Evolutionary conservation across 768 basidiomycete species (phyloP), one percentile per base, ranked within the genome.

Genomic region (Pisolithus albus): DNA sequence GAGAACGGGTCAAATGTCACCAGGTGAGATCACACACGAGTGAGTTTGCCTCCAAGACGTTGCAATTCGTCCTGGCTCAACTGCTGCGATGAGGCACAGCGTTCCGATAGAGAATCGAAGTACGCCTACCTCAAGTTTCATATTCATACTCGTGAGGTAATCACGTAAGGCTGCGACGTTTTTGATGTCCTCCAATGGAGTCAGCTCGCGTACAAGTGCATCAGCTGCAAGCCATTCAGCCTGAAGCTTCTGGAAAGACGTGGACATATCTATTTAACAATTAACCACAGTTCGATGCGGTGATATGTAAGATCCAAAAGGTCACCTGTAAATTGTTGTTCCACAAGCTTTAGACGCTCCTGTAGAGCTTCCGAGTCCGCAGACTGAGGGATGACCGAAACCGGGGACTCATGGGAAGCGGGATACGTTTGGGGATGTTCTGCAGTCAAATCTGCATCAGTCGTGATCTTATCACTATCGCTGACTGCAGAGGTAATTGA

Each of bases 51-150:
- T 50, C 77, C 83, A 28, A 96, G 69, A 40, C 85, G 78, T 56
- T 81, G 83, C 57, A 92, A 79, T 60, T 96, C 92, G n/a, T 82
- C 82, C 59, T 86, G 81, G 37, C 80, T 76, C 47, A 82, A 74
- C 86, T 91, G 52, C 21, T 47, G 34, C 19, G 8, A 46, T 50
- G 30, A 50, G 49, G 40, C 48, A 5, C 11, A 26, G 28, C 10
- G 37, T 26, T 30, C 13, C 37, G 7, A 46, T 39, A 18, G 37
- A 23, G 45, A 28, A 19, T 13, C 32, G 23, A 23, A 18, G 48
- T 15, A 15, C n/a, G 52, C 81, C 52, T 56, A 91, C 92, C 72
- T 90, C 82, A 8, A 76, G 70, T 64, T 91, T 93, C 23, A 78
- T 70, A 39, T 76, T 74, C 52, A 86, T 60, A 61, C 80, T 86